Conservation (phyloP, 306 rosid genomes). For the Pachyrhizus erosus region DNA sequence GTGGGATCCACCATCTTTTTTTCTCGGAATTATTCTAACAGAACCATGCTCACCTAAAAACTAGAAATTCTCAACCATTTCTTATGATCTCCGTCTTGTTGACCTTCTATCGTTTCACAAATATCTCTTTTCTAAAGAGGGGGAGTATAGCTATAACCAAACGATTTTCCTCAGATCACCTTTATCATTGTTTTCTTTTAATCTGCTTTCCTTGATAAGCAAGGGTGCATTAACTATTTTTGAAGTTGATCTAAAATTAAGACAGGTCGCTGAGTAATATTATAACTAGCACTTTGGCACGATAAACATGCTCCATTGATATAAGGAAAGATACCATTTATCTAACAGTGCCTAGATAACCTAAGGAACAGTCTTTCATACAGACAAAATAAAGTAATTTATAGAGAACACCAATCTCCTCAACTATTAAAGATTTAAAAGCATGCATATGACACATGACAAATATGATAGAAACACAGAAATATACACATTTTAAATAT, state of each 20-base stretch:
- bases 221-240: neutral
- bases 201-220: conserved; percentile 23
- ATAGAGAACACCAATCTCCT: neutral
- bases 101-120: neutral
- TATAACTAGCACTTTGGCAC: conserved; percentile 9
- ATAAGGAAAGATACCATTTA: neutral
- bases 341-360: neutral
- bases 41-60: conserved; percentile 16
- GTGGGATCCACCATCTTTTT: conserved; percentile 43
- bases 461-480: neutral
- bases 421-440: neutral
- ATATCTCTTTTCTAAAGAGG: neutral
- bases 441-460: neutral
- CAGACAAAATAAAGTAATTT: neutral
- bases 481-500: neutral
- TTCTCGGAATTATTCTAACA: conserved; percentile 41
- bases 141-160: neutral
- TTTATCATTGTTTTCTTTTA: conserved; percentile 17
- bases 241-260: neutral
- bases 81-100: conserved; percentile 13
- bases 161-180: neutral
- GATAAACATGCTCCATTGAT: conserved; percentile 7
- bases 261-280: neutral
- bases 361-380: neutral
- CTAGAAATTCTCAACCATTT: conserved; percentile 21